Percentiles rank a stretch among this genome's conserved stretches.
Evolutionary conservation across 768 basidiomycete genomes (phyloP).

Genomic region (Mycena haematopus): DNA sequence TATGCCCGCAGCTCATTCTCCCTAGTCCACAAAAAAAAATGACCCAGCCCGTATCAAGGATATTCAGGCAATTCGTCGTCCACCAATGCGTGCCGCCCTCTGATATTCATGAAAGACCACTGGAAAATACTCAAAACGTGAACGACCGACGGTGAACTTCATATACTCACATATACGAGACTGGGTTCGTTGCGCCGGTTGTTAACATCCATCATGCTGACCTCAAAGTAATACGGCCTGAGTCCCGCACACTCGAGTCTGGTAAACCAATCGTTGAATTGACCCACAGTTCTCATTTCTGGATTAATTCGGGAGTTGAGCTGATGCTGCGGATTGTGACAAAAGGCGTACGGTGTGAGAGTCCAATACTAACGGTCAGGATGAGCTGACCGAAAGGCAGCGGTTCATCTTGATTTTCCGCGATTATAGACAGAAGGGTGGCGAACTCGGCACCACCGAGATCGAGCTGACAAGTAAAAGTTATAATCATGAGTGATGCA

Average conservation of each 20-base stretch:
- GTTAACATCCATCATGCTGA: background rate
- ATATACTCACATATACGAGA: background rate
- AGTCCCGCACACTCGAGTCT: background rate
- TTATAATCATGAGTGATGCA: background rate
- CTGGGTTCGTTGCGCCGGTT: background rate
- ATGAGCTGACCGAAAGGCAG: background rate
- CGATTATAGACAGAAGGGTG: constrained; percentile 8
- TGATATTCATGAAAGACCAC: background rate
- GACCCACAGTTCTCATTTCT: background rate
- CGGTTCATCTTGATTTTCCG: background rate
- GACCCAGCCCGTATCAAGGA: background rate
- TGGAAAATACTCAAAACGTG: background rate
- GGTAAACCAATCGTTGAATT: background rate
- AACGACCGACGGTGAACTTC: background rate
- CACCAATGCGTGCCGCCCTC: background rate
- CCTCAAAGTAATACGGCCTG: background rate
- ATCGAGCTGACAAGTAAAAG: constrained; percentile 40
- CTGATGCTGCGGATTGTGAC: background rate
- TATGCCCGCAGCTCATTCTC: no score
- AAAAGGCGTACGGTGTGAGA: background rate
- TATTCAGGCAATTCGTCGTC: background rate
- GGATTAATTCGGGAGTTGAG: background rate
- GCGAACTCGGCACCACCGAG: constrained; percentile 58
- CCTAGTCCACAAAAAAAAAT: no score
- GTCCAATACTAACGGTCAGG: background rate